Percentiles rank a stretch among this genome's conserved stretches.
These are phyloP conservation scores for Colletotrichum euphorbiae DNA, from an alignment of 2,329 filamentous ascomycete genomes.

Conservation along the genomic window DNA sequence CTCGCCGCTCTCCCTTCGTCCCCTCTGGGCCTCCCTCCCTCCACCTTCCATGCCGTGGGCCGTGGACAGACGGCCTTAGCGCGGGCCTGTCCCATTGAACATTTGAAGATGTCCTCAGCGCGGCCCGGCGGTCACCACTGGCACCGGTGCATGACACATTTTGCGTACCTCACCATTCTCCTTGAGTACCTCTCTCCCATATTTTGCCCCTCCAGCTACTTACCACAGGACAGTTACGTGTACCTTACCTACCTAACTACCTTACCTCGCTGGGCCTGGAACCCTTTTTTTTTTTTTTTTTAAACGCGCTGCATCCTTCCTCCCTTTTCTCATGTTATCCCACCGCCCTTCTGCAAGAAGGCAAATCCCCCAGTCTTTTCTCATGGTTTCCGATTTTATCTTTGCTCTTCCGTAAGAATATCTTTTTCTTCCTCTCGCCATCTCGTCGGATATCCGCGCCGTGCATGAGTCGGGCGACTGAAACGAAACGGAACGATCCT, in stretches of 20 bases:
- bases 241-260: neutral
- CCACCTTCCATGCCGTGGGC: too few relatives aligned
- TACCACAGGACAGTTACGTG: neutral
- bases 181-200: neutral
- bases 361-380: neutral
- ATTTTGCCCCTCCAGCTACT: neutral
- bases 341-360: constrained; percentile 1
- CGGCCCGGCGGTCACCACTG: too few relatives aligned
- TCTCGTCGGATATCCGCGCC: constrained; percentile 10
- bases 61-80: too few relatives aligned
- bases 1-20: neutral
- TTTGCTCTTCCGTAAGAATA: neutral
- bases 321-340: neutral
- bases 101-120: too few relatives aligned
- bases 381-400: neutral
- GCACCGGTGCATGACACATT: too few relatives aligned
- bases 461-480: constrained; percentile 21
- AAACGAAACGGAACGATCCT: constrained; percentile 23
- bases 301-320: neutral
- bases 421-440: neutral
- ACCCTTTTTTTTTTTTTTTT: neutral
- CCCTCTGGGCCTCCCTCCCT: too few relatives aligned
- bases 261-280: neutral
- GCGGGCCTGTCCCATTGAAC: neutral
- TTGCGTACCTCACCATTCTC: neutral